Evolutionary conservation across 257 asterid genomes (phyloP).

Genomic region (Nicotiana sylvestris): DNA sequence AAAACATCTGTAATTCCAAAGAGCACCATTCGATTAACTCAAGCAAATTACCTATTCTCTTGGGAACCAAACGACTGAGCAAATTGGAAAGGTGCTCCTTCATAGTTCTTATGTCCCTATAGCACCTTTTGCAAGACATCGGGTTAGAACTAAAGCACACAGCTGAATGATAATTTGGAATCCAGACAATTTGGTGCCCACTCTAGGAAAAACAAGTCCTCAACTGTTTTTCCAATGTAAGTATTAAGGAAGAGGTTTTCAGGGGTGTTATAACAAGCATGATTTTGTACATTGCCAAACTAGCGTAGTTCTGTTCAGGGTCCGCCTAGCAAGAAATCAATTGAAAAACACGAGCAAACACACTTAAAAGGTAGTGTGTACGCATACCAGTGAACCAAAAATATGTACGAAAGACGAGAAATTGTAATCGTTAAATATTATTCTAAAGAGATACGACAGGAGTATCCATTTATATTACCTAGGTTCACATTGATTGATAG

Average conservation of each 20-base stretch:
- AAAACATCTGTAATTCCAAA: neutral
- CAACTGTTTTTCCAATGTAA: conserved; percentile 17
- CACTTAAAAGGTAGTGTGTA: no score
- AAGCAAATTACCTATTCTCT: conserved; percentile 33
- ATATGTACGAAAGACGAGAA: no score
- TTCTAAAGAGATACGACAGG: no score
- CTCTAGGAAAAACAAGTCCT: conserved; percentile 21
- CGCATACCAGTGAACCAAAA: no score
- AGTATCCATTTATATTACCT: no score
- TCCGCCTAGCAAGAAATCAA: neutral
- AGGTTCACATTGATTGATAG: no score
- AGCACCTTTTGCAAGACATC: conserved; percentile 22
- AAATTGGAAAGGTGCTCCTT: conserved; percentile 21
- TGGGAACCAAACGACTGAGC: conserved; percentile 17
- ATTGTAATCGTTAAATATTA: no score
- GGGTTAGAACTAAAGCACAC: conserved; percentile 6
- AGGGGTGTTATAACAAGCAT: conserved; percentile 25
- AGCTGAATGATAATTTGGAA: neutral
- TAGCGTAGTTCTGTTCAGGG: conserved; percentile 14
- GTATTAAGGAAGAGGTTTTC: neutral
- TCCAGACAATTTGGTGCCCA: neutral
- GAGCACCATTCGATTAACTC: neutral
- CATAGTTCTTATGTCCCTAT: conserved; percentile 37
- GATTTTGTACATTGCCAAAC: conserved; percentile 25
- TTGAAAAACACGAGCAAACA: neutral